Evolutionary conservation across 352 stramenopile genomes (phyloP), one percentile per base, ranked within the genome.

Genomic region (Hyaloperonospora brassicae): DNA sequence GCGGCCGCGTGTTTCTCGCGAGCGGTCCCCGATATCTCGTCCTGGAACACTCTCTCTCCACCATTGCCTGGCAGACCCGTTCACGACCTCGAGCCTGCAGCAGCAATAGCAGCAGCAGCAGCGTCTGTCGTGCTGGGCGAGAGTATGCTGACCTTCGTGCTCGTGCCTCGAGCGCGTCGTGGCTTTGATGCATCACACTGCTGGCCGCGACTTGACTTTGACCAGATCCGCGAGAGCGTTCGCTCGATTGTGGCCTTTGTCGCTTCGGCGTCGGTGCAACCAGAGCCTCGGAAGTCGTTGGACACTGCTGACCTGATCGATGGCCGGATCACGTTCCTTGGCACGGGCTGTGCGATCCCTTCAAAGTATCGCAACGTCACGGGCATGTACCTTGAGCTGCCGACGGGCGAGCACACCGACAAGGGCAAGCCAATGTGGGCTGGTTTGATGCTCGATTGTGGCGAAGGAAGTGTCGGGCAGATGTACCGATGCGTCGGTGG

Each of bases 311-410:
- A 73, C 22, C 42, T 70, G 27, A 49, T 75, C 12, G 50, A 71
- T n/a, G 77, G 77, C 3, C 66, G 72, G 0, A 76, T 99, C 53
- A 94, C 91, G 11, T 98, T 99, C 57, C 80, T 98, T 0, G 96
- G 96, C 22, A 99, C 96, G 0, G 96, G 96, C 0, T 98, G 90
- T 22, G 96, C 96, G 24, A 89, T 98, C 24, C 96, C 96, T 35
- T 98, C 93, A 57, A 99, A 98, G 70, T 98, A 98, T 64, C 87
- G 96, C 52, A 98, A 98, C 73, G 96, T 98, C 34, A 98, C 87
- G 1, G 91, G 91, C 35, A 98, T 98, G 59, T 95, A 96, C 57
- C 41, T 98, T 13, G 67, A 86, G 61, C 52, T 97, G 5, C 66
- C 62, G 14, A 47, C 41, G 45, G 13, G 8, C 8, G 44, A 35